A percentile compares a stretch with the other conserved stretches of the same genome.
Evolutionary conservation across 495 filamentous ascomycete genomes (phyloP).

Genomic region (Oleoguttula mirabilis): DNA sequence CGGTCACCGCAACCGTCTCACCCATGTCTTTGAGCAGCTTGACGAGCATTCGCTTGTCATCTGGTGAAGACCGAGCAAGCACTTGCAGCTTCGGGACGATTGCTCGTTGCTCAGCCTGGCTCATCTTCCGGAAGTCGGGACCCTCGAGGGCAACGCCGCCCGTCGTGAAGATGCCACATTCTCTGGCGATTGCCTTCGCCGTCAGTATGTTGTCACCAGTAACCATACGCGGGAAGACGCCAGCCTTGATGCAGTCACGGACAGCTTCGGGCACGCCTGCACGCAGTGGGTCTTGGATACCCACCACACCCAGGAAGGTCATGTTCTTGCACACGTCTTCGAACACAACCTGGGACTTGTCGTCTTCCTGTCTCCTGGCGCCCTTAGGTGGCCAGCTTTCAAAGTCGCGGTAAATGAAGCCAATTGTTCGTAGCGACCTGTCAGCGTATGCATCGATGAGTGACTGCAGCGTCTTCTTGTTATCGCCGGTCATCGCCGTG

Average conservation of each 20-base stretch:
- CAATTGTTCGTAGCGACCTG: slow-evolving; percentile 77
- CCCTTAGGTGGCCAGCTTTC: slow-evolving; percentile 71
- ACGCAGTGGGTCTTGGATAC: slow-evolving; percentile 56
- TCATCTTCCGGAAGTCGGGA: slow-evolving; percentile 63
- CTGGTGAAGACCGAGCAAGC: slow-evolving; percentile 71
- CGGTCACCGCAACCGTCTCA: slow-evolving; percentile 87
- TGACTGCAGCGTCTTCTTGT: slow-evolving; percentile 41
- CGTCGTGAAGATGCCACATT: slow-evolving; percentile 68
- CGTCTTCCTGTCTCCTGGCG: slow-evolving; percentile 52
- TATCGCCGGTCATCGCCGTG: slow-evolving; percentile 21
- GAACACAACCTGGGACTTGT: slow-evolving; percentile 59
- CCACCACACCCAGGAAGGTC: slow-evolving; percentile 50
- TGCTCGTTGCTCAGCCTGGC: slow-evolving; percentile 50
- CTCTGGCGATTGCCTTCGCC: slow-evolving; percentile 71
- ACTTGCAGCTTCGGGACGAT: slow-evolving; percentile 69
- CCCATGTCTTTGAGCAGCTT: slow-evolving; percentile 68
- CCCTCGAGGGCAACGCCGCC: slow-evolving; percentile 77
- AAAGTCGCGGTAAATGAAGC: slow-evolving; percentile 77
- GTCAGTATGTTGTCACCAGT: slow-evolving; percentile 80
- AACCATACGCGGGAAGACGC: slow-evolving; percentile 81
- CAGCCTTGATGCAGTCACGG: slow-evolving; percentile 58
- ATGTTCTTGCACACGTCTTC: slow-evolving; percentile 63
- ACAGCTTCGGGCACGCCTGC: slow-evolving; percentile 66
- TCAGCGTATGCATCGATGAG: slow-evolving; percentile 68
- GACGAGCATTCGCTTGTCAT: slow-evolving; percentile 74